A percentile compares a stretch with the other conserved stretches of the same genome.
phyloP scores from a whole-genome alignment of 345 rosid species.

The Aethionema arabicum region DNA sequence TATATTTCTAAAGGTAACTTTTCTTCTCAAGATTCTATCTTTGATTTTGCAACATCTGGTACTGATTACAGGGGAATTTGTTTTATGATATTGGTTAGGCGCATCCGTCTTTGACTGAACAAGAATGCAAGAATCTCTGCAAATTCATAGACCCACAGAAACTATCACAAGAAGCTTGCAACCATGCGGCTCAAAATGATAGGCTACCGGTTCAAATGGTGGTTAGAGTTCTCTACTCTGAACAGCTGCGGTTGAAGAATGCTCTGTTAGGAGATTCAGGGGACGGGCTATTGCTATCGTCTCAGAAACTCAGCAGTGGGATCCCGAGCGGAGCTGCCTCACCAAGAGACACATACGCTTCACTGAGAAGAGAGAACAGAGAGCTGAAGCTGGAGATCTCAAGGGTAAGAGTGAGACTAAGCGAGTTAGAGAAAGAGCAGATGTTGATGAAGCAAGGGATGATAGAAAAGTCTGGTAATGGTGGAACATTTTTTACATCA shows the following conservation, averaged over 20 bases:
- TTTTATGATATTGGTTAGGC: conserved; percentile 38
- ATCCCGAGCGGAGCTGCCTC: conserved; percentile 84
- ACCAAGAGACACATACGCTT: conserved; percentile 88
- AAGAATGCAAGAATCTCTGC: conserved; percentile 64
- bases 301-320: conserved; percentile 74
- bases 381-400: conserved; percentile 95
- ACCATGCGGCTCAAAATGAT: conserved; percentile 40
- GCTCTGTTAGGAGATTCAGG: conserved; percentile 60
- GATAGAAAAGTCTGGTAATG: conserved; percentile 64
- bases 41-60: no score
- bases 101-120: conserved; percentile 63
- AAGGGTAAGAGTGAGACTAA: conserved; percentile 92
- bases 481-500: conserved; percentile 65
- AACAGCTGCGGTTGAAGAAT: conserved; percentile 55
- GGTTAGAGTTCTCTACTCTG: conserved; percentile 29
- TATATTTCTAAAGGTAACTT: conserved; percentile 68
- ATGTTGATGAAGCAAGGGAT: conserved; percentile 83
- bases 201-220: conserved; percentile 39
- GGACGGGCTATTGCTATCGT: conserved; percentile 47
- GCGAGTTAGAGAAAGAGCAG: conserved; percentile 88
- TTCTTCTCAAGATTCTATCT: background rate
- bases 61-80: no score
- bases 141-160: conserved; percentile 61
- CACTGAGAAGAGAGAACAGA: conserved; percentile 87
- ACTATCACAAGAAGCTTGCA: conserved; percentile 38